Evolutionary conservation across 345 rosid genomes (phyloP), one percentile per base, ranked within the genome.

Genomic region (Salix viminalis): DNA sequence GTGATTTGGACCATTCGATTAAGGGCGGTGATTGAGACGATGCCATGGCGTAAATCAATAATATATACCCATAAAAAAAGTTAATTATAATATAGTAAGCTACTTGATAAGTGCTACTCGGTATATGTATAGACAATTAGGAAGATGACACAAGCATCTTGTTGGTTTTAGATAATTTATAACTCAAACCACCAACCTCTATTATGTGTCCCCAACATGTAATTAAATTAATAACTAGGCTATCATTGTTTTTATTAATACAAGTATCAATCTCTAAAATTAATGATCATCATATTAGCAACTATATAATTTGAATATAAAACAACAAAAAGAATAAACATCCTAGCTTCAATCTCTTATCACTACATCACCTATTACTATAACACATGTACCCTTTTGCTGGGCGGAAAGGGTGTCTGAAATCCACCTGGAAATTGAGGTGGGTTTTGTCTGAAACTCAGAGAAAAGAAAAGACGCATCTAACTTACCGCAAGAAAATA

Each of bases 401-500:
- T 52, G 77, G 83, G 72, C 21, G 61, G 46, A 79, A 82, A 78
- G 79, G 84, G 82, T 79, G 89, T 69, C 76, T 81, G 87, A 88
- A 34, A 86, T 84, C 91, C 83, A 84, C 84, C 85, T 88, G 88
- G 85, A 86, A 79, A 76, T 83, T 88, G 86, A 81, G 89, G 87
- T 76, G 89, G 82, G 78, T 83, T 86, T 84, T 86, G 89, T 79
- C 89, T 79, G 69, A 39, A 78, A 76, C 80, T 24, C 42, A 0
- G n/a, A 30, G 34, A 77, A 76, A 78, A 72, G 74, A 78, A 76
- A 78, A 72, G 74, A 78, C 81, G 69, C 65, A 28, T 44, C 72
- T 37, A 75, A 73, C 61, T 34, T n/a, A 24, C 65, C 18, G 12
- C 54, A 6, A 41, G 1, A 42, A 32, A 58, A 23, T 10, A 34